These are phyloP conservation scores for Phyllosticta citribraziliensis DNA, from an alignment of 2,329 filamentous ascomycete species.

Conservation along the genomic window DNA sequence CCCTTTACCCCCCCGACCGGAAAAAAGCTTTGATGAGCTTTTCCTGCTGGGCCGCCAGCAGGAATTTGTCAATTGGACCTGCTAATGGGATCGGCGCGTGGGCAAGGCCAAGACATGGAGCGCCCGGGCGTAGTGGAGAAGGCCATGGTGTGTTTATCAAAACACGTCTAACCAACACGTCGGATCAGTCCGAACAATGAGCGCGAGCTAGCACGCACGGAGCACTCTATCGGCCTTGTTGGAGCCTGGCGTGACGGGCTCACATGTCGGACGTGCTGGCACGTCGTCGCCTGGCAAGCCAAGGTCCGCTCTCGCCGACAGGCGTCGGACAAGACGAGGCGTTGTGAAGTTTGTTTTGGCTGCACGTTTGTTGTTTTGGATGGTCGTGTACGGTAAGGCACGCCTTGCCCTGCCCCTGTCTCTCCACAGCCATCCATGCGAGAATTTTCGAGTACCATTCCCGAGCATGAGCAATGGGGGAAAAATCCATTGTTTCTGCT, in stretches of 20 bases:
- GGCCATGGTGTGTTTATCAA: not conserved
- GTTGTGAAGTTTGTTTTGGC: not conserved
- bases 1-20: not conserved
- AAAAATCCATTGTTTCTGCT: not conserved
- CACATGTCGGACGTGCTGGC: not conserved
- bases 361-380: not conserved
- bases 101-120: not conserved
- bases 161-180: not conserved
- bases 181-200: not conserved
- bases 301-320: not conserved
- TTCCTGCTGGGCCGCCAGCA: not conserved
- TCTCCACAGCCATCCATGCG: not conserved
- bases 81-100: not conserved
- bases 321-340: not conserved
- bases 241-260: not conserved
- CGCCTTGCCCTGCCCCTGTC: not conserved
- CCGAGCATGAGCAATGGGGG: not conserved
- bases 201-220: not conserved
- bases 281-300: not conserved
- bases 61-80: not conserved
- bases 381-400: not conserved
- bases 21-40: not conserved
- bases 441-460: not conserved
- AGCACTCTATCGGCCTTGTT: not conserved
- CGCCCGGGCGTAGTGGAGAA: not conserved